Evolutionary conservation across 2,329 filamentous ascomycete genomes (phyloP).

Genomic region (Colletotrichum sp.): DNA sequence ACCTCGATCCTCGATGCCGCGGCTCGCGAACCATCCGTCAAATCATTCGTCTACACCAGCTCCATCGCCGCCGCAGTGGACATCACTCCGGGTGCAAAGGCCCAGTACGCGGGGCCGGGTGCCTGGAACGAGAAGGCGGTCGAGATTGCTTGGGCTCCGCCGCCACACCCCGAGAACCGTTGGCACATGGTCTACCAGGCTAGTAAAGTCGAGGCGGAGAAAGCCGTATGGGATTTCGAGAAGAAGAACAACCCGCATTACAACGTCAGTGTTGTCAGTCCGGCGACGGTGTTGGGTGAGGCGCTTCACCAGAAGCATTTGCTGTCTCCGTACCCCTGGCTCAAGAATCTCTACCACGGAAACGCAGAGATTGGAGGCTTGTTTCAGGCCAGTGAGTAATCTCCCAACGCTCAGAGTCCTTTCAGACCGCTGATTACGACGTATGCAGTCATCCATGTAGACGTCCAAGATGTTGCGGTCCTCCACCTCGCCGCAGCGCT

Average conservation of each 20-base stretch:
- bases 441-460: neutral
- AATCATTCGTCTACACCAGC: neutral
- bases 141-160: neutral
- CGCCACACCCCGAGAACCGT: neutral
- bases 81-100: neutral
- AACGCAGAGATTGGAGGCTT: neutral
- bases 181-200: neutral
- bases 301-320: neutral
- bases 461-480: neutral
- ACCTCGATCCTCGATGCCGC: neutral
- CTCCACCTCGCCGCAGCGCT: neutral
- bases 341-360: neutral
- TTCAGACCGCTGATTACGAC: neutral
- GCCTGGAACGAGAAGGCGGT: neutral
- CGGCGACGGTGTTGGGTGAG: neutral
- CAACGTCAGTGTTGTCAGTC: neutral
- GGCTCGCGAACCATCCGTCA: neutral
- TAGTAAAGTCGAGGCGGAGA: neutral
- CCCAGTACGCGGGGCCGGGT: neutral
- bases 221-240: neutral
- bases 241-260: neutral
- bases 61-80: neutral
- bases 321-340: neutral
- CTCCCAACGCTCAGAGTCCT: rapidly evolving
- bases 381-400: neutral